Base-by-base conservation (phyloP, 2,329 filamentous ascomycete species). In the Cladosporium oxysporum region DNA sequence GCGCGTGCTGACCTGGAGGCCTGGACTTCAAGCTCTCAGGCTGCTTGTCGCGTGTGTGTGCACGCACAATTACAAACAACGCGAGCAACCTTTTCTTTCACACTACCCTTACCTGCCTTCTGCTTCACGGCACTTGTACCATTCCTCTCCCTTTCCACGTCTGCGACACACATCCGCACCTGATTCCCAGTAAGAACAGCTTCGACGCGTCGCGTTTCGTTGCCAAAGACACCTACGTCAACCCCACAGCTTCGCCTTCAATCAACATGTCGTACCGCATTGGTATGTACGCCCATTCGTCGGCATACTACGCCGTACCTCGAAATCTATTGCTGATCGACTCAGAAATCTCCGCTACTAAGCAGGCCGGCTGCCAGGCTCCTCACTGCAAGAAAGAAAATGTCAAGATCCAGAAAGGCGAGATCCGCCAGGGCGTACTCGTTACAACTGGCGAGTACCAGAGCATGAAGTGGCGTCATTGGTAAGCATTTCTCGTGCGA, bases 401-500 rank as follows among this genome's bases (percentile, higher is more conserved):
- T 14, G 75, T 84, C 73, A 97, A 96, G 80, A 92, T 96, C 74
- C 71, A 74, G 29, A 96, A 96, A 80, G 92, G 90, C 65, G 87
- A 92, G 70, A 80, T 97, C 2, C 90, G 94, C 64, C 86, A 93
- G 62, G 94, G 91, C 50, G 85, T 84, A 26, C 91, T 89, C 83
- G 85, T 96, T 69, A 85, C 85, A 10, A 85, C 90, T 70, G 61
- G 80, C 0, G 81, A 82, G 1, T 84, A 88, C 73, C 86, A 86
- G 50, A 84, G 84, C 73, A 96, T 88, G 87, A 78, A 82, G 66
- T 98, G 90, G 88, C 90, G 90, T 75, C 94, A 98, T 77, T 97
- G 94, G 94, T 96, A 83, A 75, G 85, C 72, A 49, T 2, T 6
- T 26, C 26, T 28, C 18, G 29, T 18, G 11, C 12, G 23, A 8